Percentiles rank a stretch among this genome's conserved stretches.
Evolutionary conservation across 2,329 filamentous ascomycete genomes (phyloP).

Genomic region (Calycina marina): DNA sequence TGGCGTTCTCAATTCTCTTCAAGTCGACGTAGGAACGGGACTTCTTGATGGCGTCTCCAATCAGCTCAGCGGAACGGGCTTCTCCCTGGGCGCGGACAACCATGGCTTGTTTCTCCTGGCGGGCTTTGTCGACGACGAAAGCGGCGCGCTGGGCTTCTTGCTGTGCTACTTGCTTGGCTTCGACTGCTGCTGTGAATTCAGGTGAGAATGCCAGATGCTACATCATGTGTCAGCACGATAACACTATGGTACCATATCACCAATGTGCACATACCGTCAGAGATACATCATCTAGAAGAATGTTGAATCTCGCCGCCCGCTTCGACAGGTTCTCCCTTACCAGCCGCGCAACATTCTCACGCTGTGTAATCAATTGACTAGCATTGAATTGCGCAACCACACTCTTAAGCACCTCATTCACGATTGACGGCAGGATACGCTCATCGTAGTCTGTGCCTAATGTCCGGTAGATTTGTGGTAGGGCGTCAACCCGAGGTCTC

Average conservation of each 20-base stretch:
- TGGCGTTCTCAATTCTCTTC: constrained; percentile 94
- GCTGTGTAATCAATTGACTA: constrained; percentile 94
- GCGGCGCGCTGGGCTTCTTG: constrained; percentile 96
- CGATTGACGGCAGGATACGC: constrained; percentile 88
- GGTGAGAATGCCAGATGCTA: constrained; percentile 60
- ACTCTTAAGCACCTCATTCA: constrained; percentile 97
- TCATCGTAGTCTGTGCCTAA: constrained; percentile 94
- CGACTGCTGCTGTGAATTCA: constrained; percentile 59
- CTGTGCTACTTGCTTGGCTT: constrained; percentile 61
- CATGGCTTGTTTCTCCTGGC: constrained; percentile 98
- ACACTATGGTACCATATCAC: constrained; percentile 2
- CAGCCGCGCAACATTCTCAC: constrained; percentile 85
- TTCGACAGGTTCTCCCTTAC: constrained; percentile 87
- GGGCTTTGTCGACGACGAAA: constrained; percentile 96
- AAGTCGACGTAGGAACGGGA: constrained; percentile 91
- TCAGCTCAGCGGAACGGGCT: constrained; percentile 91
- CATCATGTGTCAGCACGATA: too few relatives aligned
- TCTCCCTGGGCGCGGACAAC: constrained; percentile 98
- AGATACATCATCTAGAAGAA: constrained; percentile 92
- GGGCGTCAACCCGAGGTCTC: constrained; percentile 68
- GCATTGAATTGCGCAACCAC: constrained; percentile 99
- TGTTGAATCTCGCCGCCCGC: constrained; percentile 91
- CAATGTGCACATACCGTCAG: constrained; percentile 53
- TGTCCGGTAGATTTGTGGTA: constrained; percentile 95
- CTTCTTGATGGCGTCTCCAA: constrained; percentile 99